Evolutionary conservation across 2,329 filamentous ascomycete genomes (phyloP), one percentile per base, ranked within the genome.

Genomic region (Pseudogymnoascus sp.): DNA sequence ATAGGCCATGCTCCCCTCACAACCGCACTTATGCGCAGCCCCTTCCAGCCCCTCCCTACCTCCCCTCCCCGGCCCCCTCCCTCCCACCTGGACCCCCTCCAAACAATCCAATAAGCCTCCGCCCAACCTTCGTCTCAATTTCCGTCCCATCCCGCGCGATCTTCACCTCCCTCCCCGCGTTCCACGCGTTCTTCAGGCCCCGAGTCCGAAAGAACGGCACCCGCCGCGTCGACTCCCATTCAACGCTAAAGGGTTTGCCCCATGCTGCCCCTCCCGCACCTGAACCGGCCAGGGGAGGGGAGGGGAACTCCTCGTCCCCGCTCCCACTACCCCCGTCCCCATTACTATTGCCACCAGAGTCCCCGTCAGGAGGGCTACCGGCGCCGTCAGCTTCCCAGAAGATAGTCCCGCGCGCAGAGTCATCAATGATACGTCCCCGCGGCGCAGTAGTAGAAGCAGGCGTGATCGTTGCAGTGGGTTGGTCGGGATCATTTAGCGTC

Each of bases 81-180:
- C 45, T 54, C 23, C 45, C 45, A 51, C 14, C 23, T n/a, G 45
- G 45, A 51, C 23, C 45, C 14, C 81, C 78, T 69, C 90, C 88
- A 75, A 97, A 97, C 70, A 97, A 82, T 51, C 86, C 86, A 66
- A 96, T 80, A 62, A 97, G 78, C 69, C 85, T 85, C 69, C 86
- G 85, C 4, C 93, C 93, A 47, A 96, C 84, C 31, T 81, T 84
- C 29, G 93, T 90, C 75, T 97, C 93, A 62, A 97, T 79, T 74
- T 97, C 93, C 0, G 93, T 97, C 1, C 93, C 93, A 71, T 97
- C 93, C 70, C 93, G 83, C 23, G 93, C 93, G 72, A 97, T 96
- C 76, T 97, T 97, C 66, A 97, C 90, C 73, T 97, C 93, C 62
- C 93, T 81, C 71, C 97, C 96, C 4, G 91, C 89, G 74, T 97